A percentile compares a stretch with the other conserved stretches of the same genome.
phyloP scores from a whole-genome alignment of 371 early-diverging fungal species.

The Apophysomyces elegans region DNA sequence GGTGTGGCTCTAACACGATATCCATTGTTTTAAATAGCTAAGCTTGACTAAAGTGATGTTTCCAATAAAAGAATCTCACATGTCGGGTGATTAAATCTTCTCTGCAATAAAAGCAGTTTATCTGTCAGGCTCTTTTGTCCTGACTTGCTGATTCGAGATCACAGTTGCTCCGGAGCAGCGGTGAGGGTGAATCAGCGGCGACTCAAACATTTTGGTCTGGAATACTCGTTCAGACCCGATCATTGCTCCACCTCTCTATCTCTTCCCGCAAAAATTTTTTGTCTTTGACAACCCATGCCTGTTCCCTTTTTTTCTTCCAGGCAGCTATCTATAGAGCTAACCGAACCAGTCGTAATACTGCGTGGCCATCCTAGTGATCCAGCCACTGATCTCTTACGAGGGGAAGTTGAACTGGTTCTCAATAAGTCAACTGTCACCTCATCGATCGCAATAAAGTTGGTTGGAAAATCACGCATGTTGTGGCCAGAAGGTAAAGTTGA shows the following conservation, averaged over 20 bases:
- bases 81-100: too few species aligned
- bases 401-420: constrained; percentile 32
- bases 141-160: too few species aligned
- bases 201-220: constrained; percentile 2
- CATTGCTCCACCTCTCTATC: background rate
- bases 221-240: background rate
- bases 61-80: too few species aligned
- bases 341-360: constrained; percentile 36
- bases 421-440: constrained; percentile 26
- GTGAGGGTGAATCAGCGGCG: background rate
- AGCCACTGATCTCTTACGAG: constrained; percentile 34
- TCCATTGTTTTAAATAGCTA: background rate
- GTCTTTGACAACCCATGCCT: constrained; percentile 24
- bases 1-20: too few species aligned
- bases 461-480: constrained; percentile 37
- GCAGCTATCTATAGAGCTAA: constrained; percentile 39
- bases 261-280: background rate
- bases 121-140: too few species aligned
- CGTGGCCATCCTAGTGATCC: constrained; percentile 38
- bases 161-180: background rate
- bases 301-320: constrained; percentile 31
- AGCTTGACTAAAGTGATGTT: background rate
- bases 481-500: constrained; percentile 36
- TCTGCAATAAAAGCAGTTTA: too few species aligned
- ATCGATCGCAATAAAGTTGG: constrained; percentile 26